Conservation (phyloP, 306 rosid genomes). For the Gynostemma pentaphyllum region DNA sequence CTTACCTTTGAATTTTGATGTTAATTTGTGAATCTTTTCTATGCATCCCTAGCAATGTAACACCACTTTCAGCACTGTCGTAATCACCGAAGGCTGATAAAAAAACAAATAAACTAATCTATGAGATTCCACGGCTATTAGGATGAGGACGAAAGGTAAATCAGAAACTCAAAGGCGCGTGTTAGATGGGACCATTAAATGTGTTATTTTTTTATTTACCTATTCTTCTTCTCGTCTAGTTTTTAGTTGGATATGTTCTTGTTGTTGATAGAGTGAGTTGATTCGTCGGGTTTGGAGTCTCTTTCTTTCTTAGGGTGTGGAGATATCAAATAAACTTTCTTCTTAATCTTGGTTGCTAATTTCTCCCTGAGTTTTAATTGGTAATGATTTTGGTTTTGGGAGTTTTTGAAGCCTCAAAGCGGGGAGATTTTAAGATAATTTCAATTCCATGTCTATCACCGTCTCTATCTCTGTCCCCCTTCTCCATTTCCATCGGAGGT, state of each 20-base stretch:
- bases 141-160: neutral
- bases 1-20: slow-evolving; percentile 43
- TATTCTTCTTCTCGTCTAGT: slow-evolving; percentile 31
- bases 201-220: slow-evolving; percentile 25
- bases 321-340: slow-evolving; percentile 48
- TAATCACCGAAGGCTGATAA: slow-evolving; percentile 43
- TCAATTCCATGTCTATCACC: no score
- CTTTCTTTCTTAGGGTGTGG: slow-evolving; percentile 42
- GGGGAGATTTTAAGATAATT: no score
- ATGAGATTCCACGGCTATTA: neutral
- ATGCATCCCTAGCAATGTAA: slow-evolving; percentile 63
- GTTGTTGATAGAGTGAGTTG: neutral
- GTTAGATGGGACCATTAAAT: neutral
- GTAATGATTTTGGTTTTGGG: no score
- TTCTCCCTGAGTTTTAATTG: slow-evolving; percentile 34
- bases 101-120: neutral
- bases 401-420: no score
- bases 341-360: slow-evolving; percentile 33
- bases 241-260: slow-evolving; percentile 20
- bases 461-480: no score
- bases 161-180: neutral
- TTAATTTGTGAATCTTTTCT: slow-evolving; percentile 25
- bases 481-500: no score
- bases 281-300: slow-evolving; percentile 19
- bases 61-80: slow-evolving; percentile 47